Evolutionary conservation across 805 yeast species (phyloP).

Genomic region (Wickerhamomyces bovis): DNA sequence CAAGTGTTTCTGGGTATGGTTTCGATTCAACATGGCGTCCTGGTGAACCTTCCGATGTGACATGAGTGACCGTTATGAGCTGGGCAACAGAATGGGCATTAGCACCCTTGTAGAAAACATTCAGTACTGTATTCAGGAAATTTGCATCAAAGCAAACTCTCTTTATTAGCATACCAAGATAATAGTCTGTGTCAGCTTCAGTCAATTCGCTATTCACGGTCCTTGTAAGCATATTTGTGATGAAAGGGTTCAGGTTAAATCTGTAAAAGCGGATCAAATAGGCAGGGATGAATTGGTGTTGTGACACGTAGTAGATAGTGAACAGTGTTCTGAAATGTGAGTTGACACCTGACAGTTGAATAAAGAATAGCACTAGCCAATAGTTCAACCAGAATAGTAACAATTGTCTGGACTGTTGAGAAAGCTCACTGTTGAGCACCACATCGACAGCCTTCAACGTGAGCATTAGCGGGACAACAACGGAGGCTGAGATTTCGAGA

Average conservation of each 20-base stretch:
- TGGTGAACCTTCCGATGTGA: background rate
- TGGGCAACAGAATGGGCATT: background rate
- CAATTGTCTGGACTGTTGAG: slow-evolving; percentile 1
- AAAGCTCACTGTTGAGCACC: background rate
- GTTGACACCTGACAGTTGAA: slow-evolving; percentile 10
- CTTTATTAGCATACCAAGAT: slow-evolving; percentile 1
- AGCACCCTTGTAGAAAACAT: background rate
- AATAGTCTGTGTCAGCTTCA: slow-evolving; percentile 3
- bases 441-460: slow-evolving; percentile 18
- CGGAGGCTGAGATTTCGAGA: slow-evolving; percentile 7
- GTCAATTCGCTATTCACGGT: slow-evolving; percentile 1
- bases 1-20: background rate
- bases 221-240: background rate
- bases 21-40: background rate
- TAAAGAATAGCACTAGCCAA: slow-evolving; percentile 14
- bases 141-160: slow-evolving; percentile 5
- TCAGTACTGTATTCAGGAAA: background rate
- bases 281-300: background rate
- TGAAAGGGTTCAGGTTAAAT: slow-evolving; percentile 1
- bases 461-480: slow-evolving; percentile 14
- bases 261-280: slow-evolving; percentile 11
- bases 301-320: slow-evolving; percentile 10
- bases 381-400: slow-evolving; percentile 18
- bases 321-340: slow-evolving; percentile 12
- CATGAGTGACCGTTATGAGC: background rate